Evolutionary conservation across 1,139 yeast species (phyloP).

Genomic region (Casaregolazyma lundiana): DNA sequence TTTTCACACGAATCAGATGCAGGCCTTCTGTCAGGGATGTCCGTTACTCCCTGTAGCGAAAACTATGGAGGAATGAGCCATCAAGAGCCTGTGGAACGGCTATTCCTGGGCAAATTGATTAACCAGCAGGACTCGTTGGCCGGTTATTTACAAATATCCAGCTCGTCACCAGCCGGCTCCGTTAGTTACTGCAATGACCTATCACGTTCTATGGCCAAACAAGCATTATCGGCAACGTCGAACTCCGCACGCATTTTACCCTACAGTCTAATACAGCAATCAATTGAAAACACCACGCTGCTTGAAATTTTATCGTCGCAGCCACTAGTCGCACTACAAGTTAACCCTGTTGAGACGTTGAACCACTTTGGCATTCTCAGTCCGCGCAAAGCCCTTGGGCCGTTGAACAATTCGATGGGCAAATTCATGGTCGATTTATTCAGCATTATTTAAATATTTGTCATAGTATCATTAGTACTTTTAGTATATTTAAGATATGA

Average conservation of each 20-base stretch:
- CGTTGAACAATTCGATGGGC: not conserved
- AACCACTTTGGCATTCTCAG: slow-evolving; percentile 2
- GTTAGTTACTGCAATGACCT: not conserved
- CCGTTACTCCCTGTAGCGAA: slow-evolving; percentile 59
- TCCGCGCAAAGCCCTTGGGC: slow-evolving; percentile 1
- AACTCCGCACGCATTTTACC: slow-evolving; percentile 5
- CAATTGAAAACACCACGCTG: slow-evolving; percentile 1
- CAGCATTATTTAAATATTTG: not conserved
- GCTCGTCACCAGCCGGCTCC: not conserved
- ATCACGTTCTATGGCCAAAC: not conserved
- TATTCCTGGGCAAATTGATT: slow-evolving; percentile 46
- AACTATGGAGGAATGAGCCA: slow-evolving; percentile 71
- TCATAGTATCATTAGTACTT: no score
- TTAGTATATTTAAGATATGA: no score
- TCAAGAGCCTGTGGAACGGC: not conserved
- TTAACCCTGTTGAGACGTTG: slow-evolving; percentile 1
- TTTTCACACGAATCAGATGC: slow-evolving; percentile 52
- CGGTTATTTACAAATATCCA: slow-evolving; percentile 3
- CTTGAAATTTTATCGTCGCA: not conserved
- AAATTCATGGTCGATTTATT: not conserved
- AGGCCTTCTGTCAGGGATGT: slow-evolving; percentile 14
- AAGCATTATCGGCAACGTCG: not conserved
- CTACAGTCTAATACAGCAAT: slow-evolving; percentile 5
- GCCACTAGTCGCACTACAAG: slow-evolving; percentile 2
- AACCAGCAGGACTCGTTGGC: not conserved